phyloP scores from a whole-genome alignment of 2,329 filamentous ascomycete species.

The Alternaria triticina region DNA sequence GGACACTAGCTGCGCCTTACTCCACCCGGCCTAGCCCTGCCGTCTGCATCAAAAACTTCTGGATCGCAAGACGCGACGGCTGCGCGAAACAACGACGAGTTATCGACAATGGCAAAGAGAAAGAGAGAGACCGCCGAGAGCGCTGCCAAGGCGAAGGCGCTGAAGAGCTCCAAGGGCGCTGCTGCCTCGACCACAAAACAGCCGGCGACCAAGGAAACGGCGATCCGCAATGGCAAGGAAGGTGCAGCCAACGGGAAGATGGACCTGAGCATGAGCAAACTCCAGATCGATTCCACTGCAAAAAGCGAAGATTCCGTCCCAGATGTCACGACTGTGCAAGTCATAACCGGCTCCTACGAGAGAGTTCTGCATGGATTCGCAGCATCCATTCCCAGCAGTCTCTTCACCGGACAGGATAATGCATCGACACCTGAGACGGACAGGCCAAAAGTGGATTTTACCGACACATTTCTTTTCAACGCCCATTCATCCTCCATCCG shows the following conservation, averaged over 20 bases:
- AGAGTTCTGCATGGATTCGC: conserved; percentile 88
- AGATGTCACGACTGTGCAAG: conserved; percentile 68
- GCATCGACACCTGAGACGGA: conserved; percentile 26
- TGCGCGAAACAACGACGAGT: conserved; percentile 11
- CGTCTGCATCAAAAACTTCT: conserved; percentile 31
- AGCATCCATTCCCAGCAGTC: conserved; percentile 65
- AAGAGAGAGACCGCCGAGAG: conserved; percentile 40
- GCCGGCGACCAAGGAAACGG: conserved; percentile 18
- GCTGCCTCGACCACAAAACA: conserved; percentile 25
- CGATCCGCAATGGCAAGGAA: conserved; percentile 25
- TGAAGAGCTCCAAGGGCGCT: conserved; percentile 38
- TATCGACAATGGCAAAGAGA: conserved; percentile 42
- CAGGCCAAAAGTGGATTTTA: conserved; percentile 65
- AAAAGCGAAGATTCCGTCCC: conserved; percentile 7
- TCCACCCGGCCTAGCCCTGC: conserved; percentile 22
- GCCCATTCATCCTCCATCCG: conserved; percentile 90
- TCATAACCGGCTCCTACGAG: conserved; percentile 93
- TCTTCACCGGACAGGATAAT: conserved; percentile 37
- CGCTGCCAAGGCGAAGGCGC: conserved; percentile 23
- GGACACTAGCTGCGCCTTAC: conserved; percentile 6
- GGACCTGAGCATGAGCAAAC: conserved; percentile 26
- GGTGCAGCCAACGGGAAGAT: conserved; percentile 21
- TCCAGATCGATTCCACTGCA: conserved; percentile 10
- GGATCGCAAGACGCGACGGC: conserved; percentile 15
- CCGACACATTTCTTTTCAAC: conserved; percentile 94